Evolutionary conservation across 2,329 filamentous ascomycete genomes (phyloP).

Genomic region (Colletotrichum paranaense): DNA sequence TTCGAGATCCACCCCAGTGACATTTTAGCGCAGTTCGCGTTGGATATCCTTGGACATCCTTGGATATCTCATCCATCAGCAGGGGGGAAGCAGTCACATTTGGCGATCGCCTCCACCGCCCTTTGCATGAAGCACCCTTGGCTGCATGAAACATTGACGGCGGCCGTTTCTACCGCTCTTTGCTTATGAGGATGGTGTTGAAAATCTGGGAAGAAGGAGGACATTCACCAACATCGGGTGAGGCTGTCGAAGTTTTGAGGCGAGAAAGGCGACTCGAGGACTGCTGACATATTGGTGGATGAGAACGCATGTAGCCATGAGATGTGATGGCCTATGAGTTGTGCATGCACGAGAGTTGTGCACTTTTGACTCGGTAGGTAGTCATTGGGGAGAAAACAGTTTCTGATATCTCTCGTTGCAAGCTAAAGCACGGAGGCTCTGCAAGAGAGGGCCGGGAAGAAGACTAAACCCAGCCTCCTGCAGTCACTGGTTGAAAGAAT

Average conservation of each 20-base stretch:
- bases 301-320: neutral
- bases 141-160: slow-evolving; percentile 33
- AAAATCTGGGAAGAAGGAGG: neutral
- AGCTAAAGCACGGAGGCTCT: neutral
- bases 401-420: neutral
- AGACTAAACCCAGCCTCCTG: neutral
- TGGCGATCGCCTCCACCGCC: slow-evolving; percentile 34
- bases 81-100: slow-evolving; percentile 13
- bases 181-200: neutral
- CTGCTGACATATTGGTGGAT: neutral
- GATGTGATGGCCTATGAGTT: neutral
- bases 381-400: neutral
- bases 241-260: neutral
- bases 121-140: slow-evolving; percentile 16
- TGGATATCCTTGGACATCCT: neutral
- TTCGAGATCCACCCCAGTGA: slow-evolving; percentile 19
- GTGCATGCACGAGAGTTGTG: neutral
- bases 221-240: neutral
- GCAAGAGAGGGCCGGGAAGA: neutral
- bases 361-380: neutral
- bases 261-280: neutral
- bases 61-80: neutral
- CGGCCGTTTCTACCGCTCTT: slow-evolving; percentile 19
- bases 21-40: slow-evolving; percentile 32
- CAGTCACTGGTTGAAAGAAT: neutral